Evolutionary conservation across 1,284 basidiomycete genomes (phyloP).

Genomic region (Ustilago vetiveriae): DNA sequence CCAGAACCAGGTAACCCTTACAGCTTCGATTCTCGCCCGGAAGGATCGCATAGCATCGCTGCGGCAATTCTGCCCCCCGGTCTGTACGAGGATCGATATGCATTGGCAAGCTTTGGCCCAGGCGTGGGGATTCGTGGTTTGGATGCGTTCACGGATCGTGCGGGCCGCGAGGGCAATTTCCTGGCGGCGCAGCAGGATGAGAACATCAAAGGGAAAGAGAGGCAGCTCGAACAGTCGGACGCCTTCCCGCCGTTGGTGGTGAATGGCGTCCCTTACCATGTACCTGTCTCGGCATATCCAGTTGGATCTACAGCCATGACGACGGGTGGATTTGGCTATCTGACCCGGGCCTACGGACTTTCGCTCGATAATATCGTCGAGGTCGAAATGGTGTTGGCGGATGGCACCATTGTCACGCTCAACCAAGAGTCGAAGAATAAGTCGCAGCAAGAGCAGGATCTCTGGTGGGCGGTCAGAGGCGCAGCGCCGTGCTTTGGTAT

Average conservation of each 20-base stretch:
- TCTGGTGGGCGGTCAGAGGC: constrained; percentile 90
- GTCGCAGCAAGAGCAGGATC: constrained; percentile 65
- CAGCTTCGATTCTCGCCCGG: constrained; percentile 28
- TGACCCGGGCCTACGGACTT: constrained; percentile 81
- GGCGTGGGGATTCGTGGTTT: constrained; percentile 51
- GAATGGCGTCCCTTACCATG: constrained; percentile 58
- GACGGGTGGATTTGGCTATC: constrained; percentile 87
- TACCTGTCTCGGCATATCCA: constrained; percentile 68
- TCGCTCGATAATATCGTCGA: constrained; percentile 59
- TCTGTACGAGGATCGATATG: constrained; percentile 48
- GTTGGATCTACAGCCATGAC: constrained; percentile 82
- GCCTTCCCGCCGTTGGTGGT: constrained; percentile 29
- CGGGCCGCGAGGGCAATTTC: constrained; percentile 48
- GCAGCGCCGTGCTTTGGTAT: constrained; percentile 85
- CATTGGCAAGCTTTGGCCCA: constrained; percentile 52
- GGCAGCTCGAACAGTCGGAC: constrained; percentile 9
- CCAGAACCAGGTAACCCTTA: constrained; percentile 18
- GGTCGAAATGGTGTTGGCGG: constrained; percentile 62
- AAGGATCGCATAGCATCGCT: constrained; percentile 12
- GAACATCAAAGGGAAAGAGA: constrained; percentile 36
- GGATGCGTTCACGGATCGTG: constrained; percentile 55
- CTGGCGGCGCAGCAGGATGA: constrained; percentile 11
- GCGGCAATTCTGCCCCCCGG: constrained; percentile 47
- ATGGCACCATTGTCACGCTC: constrained; percentile 57
- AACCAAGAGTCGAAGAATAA: constrained; percentile 47